Evolutionary conservation across 2,329 filamentous ascomycete genomes (phyloP).

Genomic region (Coniochaeta hoffmannii): DNA sequence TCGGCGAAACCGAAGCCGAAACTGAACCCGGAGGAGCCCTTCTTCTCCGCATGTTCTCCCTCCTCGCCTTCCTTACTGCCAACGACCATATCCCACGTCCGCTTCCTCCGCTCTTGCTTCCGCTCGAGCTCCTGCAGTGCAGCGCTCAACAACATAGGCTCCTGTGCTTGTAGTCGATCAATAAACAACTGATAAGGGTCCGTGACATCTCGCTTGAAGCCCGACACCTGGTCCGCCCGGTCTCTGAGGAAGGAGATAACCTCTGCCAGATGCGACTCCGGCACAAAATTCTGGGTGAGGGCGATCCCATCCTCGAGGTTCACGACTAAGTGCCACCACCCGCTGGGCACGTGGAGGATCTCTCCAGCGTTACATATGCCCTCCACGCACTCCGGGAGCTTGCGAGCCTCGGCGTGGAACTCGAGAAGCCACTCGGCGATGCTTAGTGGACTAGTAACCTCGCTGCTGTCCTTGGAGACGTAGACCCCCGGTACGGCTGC

Average conservation of each 20-base stretch:
- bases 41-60: slow-evolving; percentile 19
- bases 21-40: slow-evolving; percentile 36
- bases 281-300: slow-evolving; percentile 93
- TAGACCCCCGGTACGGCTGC: slow-evolving; percentile 80
- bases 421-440: slow-evolving; percentile 95
- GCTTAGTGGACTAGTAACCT: slow-evolving; percentile 87
- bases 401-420: slow-evolving; percentile 78
- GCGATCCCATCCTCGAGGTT: slow-evolving; percentile 82
- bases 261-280: slow-evolving; percentile 62
- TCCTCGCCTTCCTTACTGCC: slow-evolving; percentile 35
- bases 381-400: slow-evolving; percentile 70
- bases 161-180: slow-evolving; percentile 51
- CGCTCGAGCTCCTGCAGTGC: slow-evolving; percentile 59
- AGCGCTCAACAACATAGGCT: slow-evolving; percentile 61
- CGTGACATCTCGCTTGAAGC: slow-evolving; percentile 64
- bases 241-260: slow-evolving; percentile 76
- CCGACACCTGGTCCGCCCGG: slow-evolving; percentile 78
- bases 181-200: slow-evolving; percentile 73
- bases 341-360: slow-evolving; percentile 83
- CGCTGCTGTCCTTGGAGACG: slow-evolving; percentile 80
- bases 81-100: slow-evolving; percentile 80
- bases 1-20: slow-evolving; percentile 49
- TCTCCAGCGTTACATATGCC: slow-evolving; percentile 80
- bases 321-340: slow-evolving; percentile 95
- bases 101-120: slow-evolving; percentile 58